Base-by-base conservation (phyloP, 1,284 basidiomycete genomes). In the Puccinia coronata region DNA sequence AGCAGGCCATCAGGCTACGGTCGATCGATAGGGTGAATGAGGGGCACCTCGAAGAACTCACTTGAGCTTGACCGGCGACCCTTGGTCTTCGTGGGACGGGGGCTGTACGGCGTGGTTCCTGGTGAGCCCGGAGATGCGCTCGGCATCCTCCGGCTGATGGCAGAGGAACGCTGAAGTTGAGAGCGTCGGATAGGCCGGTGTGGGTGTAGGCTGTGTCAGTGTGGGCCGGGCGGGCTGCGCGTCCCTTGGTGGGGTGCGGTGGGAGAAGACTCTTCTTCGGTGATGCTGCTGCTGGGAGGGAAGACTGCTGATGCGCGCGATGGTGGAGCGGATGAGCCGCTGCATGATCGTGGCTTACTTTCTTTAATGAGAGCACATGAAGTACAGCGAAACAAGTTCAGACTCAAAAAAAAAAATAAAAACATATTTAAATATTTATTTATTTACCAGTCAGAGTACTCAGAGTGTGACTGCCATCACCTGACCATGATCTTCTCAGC, bases 121-220 rank as follows among this genome's bases (percentile, higher is more conserved):
- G 8, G 47, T 67, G 6, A 79, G 34, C 20, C 77, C 77, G 49
- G n/a, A 2, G 31, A 81, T 67, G 23, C 25, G 57, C 25, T 67
- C 25, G 49, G 41, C n/a, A 51, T 71, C 70, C 28, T 81, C 79
- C 9, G 69, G 69, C 55, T 71, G 53, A 41, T 74, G 70, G 49
- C 53, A 74, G n/a, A 81, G 79, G 47, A 73, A 63, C 16, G 18
- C 36, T n/a, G 79, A 81, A 31, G 70, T 81, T 25, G 70, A 73
- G 39, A 69, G 47, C 9, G 79, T 74, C 49, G 79, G 71, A 69
- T 81, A 81, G 49, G 61, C 61, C 20, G 61, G 31, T 1, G 28
- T 39, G 31, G 25, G n/a, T n/a, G n/a, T n/a, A n/a, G n/a, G n/a
- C n/a, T n/a, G 8, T 14, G 61, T 18, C 36, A 39, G 28, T 18